phyloP scores from a whole-genome alignment of 2,329 filamentous ascomycete genomes.

The Microdochium nivale region DNA sequence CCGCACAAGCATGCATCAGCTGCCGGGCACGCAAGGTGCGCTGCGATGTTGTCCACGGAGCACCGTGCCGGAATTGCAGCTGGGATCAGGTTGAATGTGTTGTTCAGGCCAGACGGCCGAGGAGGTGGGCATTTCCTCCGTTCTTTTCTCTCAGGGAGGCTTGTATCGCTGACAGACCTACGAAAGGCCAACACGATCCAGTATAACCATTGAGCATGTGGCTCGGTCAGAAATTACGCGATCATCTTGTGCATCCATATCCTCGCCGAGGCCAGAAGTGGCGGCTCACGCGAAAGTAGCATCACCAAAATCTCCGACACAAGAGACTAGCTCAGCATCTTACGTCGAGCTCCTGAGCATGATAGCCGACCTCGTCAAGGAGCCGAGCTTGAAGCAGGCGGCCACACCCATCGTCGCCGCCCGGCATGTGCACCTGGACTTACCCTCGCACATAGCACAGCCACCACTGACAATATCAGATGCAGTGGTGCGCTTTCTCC shows the following conservation, averaged over 20 bases:
- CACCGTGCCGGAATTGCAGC: not conserved
- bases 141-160: not conserved
- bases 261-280: no score
- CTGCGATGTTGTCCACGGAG: not conserved
- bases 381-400: not conserved
- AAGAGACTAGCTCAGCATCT: not conserved
- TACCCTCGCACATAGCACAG: not conserved
- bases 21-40: conserved; percentile 1
- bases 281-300: not conserved
- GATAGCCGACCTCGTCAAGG: not conserved
- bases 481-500: not conserved
- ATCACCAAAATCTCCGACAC: not conserved
- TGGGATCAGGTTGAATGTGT: conserved; percentile 1
- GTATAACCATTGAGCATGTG: no score
- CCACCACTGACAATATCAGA: not conserved
- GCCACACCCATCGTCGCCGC: not conserved
- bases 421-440: not conserved
- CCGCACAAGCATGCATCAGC: not conserved
- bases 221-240: no score
- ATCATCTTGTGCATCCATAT: no score
- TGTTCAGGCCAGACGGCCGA: not conserved
- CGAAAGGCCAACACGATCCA: no score
- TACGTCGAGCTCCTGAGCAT: not conserved
- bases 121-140: not conserved
- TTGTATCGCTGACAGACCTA: no score